Conservation (phyloP, 1,284 basidiomycete species). For the Leccinum subspadiceum region DNA sequence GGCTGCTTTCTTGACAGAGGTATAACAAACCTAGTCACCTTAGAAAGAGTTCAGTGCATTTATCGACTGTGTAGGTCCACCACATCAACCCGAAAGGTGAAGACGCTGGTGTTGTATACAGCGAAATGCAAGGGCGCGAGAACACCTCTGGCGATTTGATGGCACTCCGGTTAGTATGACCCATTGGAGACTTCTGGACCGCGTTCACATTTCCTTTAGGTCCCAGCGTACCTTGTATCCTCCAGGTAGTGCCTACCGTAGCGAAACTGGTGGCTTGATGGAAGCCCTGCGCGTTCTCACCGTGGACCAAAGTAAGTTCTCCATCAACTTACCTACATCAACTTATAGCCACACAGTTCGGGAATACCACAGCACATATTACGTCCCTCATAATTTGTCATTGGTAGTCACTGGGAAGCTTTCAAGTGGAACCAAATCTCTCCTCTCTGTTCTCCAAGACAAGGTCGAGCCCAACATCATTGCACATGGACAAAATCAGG, state of each 20-base stretch:
- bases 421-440: conserved; percentile 62
- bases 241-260: conserved; percentile 84
- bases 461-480: conserved; percentile 82
- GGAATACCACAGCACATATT: conserved; percentile 88
- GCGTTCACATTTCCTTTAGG: conserved; percentile 40
- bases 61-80: conserved; percentile 59
- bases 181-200: neutral
- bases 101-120: conserved; percentile 95
- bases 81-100: conserved; percentile 91
- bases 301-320: conserved; percentile 80
- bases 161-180: conserved; percentile 65
- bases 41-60: neutral
- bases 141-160: conserved; percentile 91
- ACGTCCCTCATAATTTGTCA: conserved; percentile 92
- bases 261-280: conserved; percentile 97
- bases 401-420: conserved; percentile 82
- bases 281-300: conserved; percentile 84
- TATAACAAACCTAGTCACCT: conserved; percentile 29
- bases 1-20: conserved; percentile 91
- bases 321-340: neutral
- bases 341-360: conserved; percentile 57
- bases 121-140: conserved; percentile 97
- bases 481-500: conserved; percentile 67
- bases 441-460: conserved; percentile 77
- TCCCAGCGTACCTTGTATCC: conserved; percentile 82